These are phyloP conservation scores for Funneliformis caledonium DNA, from an alignment of 371 early-diverging fungal species.

Conservation along the genomic window DNA sequence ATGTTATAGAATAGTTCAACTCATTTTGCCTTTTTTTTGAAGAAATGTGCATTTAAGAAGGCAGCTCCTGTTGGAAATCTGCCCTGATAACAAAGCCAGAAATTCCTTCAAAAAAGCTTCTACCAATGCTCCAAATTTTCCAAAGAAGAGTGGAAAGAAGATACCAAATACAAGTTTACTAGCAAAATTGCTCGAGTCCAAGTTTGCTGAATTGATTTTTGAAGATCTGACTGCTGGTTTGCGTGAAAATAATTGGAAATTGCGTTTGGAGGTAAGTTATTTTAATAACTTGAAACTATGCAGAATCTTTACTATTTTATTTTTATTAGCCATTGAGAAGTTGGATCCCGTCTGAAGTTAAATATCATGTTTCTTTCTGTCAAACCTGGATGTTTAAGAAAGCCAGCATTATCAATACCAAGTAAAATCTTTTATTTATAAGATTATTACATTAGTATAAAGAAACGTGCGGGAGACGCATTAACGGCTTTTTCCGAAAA, in stretches of 20 bases:
- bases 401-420: slow-evolving; percentile 76
- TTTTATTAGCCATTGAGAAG: slow-evolving; percentile 67
- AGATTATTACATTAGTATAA: slow-evolving; percentile 57
- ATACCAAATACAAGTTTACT: slow-evolving; percentile 66
- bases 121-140: slow-evolving; percentile 46
- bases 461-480: slow-evolving; percentile 80
- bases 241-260: slow-evolving; percentile 83
- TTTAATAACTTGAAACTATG: neutral
- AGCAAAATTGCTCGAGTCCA: slow-evolving; percentile 70
- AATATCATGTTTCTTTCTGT: slow-evolving; percentile 75
- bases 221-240: slow-evolving; percentile 64
- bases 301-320: neutral
- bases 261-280: slow-evolving; percentile 68
- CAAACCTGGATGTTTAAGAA: slow-evolving; percentile 94
- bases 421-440: slow-evolving; percentile 44
- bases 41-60: neutral
- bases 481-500: slow-evolving; percentile 76
- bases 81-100: slow-evolving; percentile 48
- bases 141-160: slow-evolving; percentile 58
- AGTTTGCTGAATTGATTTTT: slow-evolving; percentile 66
- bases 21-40: neutral
- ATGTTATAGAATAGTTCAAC: neutral
- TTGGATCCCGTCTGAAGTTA: slow-evolving; percentile 56
- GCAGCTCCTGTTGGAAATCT: slow-evolving; percentile 35
- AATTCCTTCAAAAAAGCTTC: slow-evolving; percentile 49